These are phyloP conservation scores for Hippophae gyantsensis DNA, from an alignment of 306 rosid species.

Conservation along the genomic window DNA sequence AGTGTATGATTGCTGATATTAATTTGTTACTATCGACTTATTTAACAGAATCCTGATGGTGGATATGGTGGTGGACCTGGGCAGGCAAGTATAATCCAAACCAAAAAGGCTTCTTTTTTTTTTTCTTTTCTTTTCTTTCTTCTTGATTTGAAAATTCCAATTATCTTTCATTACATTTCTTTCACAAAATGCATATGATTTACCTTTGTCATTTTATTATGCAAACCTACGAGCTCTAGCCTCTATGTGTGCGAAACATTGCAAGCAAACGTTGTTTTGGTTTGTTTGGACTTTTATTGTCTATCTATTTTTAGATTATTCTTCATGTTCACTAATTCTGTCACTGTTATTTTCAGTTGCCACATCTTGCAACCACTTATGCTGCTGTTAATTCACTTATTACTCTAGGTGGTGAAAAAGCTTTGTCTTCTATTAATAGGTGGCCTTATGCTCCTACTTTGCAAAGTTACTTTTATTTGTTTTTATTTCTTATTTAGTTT, in stretches of 20 bases:
- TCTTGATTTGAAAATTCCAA: no score
- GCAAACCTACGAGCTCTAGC: no score
- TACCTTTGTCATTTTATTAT: no score
- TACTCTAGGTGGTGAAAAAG: slow-evolving; percentile 62
- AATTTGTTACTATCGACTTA: background rate
- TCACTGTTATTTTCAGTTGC: slow-evolving; percentile 49
- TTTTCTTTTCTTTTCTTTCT: no score
- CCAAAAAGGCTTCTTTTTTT: no score
- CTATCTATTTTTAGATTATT: background rate
- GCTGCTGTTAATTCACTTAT: slow-evolving; percentile 87
- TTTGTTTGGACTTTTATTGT: background rate
- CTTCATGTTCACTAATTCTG: background rate
- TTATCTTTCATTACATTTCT: no score
- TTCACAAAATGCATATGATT: no score
- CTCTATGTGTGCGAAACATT: no score
- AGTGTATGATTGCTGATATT: background rate
- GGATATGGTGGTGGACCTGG: slow-evolving; percentile 97
- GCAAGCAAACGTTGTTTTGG: background rate
- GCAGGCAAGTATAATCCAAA: slow-evolving; percentile 49
- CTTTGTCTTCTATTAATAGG: slow-evolving; percentile 87
- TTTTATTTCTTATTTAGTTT: background rate
- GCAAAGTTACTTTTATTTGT: slow-evolving; percentile 9
- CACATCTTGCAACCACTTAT: slow-evolving; percentile 95
- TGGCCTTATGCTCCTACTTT: slow-evolving; percentile 38
- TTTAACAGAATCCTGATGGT: slow-evolving; percentile 68